Conservation (phyloP, 805 yeast genomes). For the Lipomyces yamadae region DNA sequence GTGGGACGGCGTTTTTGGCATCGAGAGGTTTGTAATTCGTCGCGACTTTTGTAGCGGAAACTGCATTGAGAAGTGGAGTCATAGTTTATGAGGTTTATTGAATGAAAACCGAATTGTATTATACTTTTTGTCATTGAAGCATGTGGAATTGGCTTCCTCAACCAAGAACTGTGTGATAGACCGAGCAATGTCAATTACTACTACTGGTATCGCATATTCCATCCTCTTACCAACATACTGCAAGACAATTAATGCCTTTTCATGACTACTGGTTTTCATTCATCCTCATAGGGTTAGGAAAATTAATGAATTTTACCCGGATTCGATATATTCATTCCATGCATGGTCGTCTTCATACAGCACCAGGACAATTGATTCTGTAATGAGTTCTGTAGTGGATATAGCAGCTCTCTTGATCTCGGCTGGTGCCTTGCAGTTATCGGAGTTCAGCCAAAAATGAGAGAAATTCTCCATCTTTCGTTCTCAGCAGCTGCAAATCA, state of each 20-base stretch:
- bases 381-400: background rate
- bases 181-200: background rate
- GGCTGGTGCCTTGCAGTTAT: background rate
- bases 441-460: conserved; percentile 51
- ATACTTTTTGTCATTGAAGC: background rate
- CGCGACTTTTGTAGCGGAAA: conserved; percentile 39
- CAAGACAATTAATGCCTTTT: too few relatives aligned
- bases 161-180: background rate
- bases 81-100: background rate
- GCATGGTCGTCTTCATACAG: too few relatives aligned
- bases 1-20: conserved; percentile 43
- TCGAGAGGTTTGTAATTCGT: conserved; percentile 31
- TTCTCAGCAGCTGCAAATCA: conserved; percentile 76
- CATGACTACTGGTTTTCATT: too few relatives aligned
- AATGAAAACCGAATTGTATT: background rate
- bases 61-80: conserved; percentile 28
- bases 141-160: background rate
- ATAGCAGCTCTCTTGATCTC: background rate
- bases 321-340: too few relatives aligned
- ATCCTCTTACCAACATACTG: too few relatives aligned
- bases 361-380: too few relatives aligned
- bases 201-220: too few relatives aligned
- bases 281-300: background rate
- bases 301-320: too few relatives aligned
- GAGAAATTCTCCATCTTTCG: conserved; percentile 74